Base-by-base conservation (phyloP, 1,284 basidiomycete species). In the Cutaneotrichosporon spelunceum region DNA sequence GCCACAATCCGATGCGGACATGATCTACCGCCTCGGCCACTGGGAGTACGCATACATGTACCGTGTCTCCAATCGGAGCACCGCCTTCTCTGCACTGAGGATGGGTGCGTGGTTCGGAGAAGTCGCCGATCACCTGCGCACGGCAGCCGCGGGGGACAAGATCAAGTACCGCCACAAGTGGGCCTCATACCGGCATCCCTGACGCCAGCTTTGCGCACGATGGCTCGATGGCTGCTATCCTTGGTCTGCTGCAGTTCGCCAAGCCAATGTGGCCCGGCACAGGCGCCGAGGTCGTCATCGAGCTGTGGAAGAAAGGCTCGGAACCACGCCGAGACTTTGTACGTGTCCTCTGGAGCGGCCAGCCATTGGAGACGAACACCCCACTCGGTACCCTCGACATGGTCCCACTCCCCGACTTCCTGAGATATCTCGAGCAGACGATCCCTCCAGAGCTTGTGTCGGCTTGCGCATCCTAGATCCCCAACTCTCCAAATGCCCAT, bases 271-370 rank as follows among this genome's bases (percentile, higher is more conserved):
- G 75, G 72, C 73, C 75, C 2, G 73, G 73, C 13, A 75, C 75
- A 71, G 75, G 72, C 11, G 62, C 71, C n/a, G 73, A 77, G 59
- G 47, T 72, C 34, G 71, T 75, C n/a, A 73, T 74, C 57, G 75
- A 77, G 64, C 63, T 75, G 14, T 75, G 68, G 64, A 56, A 39
- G 19, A 56, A 47, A 11, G 34, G 42, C 13, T 11, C 36, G 23
- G 23, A 13, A 52, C 26, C 45, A 24, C 23, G 49, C 49, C 49
- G 49, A 52, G 14, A 52, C 21, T 64, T 45, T 48, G 44, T 75
- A 27, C 59, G 72, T n/a, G 68, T 74, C 6, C 65, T 74, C 23
- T 70, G 60, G 48, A 58, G 53, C 19, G 73, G 74, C 44, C 68
- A 70, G 61, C 71, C 70, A 9, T 56, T 75, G 19, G 58, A 66